Evolutionary conservation across 257 asterid species (phyloP).

Genomic region (Parsonsia alboflavescens): DNA sequence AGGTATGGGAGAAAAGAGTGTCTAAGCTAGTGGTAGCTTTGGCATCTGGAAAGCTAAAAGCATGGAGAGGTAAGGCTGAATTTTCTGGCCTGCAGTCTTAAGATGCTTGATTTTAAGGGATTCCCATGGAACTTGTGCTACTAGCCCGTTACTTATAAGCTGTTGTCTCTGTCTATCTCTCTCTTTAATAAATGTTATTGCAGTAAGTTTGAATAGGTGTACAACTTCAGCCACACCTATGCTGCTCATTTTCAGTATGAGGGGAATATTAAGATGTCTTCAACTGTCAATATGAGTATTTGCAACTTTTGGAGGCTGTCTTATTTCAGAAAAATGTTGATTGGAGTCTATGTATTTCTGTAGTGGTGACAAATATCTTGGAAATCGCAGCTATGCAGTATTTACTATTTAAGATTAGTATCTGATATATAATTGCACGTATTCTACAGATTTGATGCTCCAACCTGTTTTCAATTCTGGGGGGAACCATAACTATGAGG

Average conservation of each 20-base stretch:
- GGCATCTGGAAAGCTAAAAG: not conserved
- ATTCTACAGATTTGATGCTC: not conserved
- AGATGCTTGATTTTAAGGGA: not conserved
- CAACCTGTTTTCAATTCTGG: not conserved
- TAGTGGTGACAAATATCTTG: not conserved
- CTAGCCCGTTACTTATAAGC: not conserved
- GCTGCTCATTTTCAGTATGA: not conserved
- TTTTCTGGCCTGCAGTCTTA: not conserved
- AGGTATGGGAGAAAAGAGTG: not conserved
- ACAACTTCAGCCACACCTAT: not conserved
- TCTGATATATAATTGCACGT: not conserved
- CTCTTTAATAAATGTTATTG: not conserved
- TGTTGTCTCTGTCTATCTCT: not conserved
- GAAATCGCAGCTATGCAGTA: not conserved
- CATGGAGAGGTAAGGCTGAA: not conserved
- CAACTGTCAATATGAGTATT: not conserved
- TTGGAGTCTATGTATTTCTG: not conserved
- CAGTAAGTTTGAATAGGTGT: not conserved
- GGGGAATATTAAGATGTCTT: not conserved
- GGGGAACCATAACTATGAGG: not conserved
- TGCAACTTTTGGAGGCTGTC: not conserved
- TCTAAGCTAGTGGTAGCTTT: not conserved
- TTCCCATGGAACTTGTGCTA: not conserved
- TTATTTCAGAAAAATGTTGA: not conserved
- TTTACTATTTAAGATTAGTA: not conserved